Evolutionary conservation across 805 yeast genomes (phyloP).

Genomic region (Candida quercuum): DNA sequence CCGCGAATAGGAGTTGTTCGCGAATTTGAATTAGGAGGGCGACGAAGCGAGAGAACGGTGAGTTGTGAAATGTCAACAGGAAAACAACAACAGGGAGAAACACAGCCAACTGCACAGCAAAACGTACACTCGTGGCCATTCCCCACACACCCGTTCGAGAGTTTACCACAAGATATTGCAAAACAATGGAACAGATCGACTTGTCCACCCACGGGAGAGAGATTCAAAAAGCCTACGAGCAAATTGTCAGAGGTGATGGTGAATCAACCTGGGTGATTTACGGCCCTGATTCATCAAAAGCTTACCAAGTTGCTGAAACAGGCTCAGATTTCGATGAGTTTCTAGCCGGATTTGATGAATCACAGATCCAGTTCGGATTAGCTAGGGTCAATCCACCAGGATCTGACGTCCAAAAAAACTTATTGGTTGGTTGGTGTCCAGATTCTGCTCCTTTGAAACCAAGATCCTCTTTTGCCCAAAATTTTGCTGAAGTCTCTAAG

Average conservation of each 20-base stretch:
- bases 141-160: too few relatives aligned
- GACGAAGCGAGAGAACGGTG: too few relatives aligned
- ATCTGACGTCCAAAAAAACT: conserved; percentile 80
- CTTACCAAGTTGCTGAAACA: conserved; percentile 36
- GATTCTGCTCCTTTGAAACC: conserved; percentile 84
- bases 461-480: conserved; percentile 69
- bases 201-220: conserved; percentile 65
- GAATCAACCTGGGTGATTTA: conserved; percentile 72
- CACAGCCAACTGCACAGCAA: too few relatives aligned
- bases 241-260: conserved; percentile 73
- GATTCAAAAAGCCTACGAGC: conserved; percentile 70
- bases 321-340: conserved; percentile 73
- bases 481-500: conserved; percentile 70
- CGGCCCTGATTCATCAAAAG: conserved; percentile 57
- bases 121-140: too few relatives aligned
- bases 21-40: too few relatives aligned
- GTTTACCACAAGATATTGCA: too few relatives aligned
- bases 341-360: conserved; percentile 76
- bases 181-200: conserved; percentile 41
- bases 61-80: neutral
- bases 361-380: conserved; percentile 85
- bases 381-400: conserved; percentile 86
- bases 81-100: too few relatives aligned
- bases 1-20: too few relatives aligned
- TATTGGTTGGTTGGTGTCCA: conserved; percentile 94